Conservation (phyloP, 805 yeast species). For the Kodamaea nitidulidarum region DNA sequence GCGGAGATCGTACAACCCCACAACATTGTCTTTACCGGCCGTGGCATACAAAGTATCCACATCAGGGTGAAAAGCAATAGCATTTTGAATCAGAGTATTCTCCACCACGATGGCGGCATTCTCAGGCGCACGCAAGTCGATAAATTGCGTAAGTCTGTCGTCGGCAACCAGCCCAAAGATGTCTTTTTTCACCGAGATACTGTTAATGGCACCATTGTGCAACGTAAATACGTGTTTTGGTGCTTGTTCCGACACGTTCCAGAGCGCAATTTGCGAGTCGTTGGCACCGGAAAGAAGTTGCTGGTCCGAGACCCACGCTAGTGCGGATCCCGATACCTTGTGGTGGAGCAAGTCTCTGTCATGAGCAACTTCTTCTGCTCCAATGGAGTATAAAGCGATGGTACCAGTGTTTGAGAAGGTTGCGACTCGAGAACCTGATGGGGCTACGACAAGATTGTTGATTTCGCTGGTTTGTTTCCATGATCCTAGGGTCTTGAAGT, state of each 20-base stretch:
- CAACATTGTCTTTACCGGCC: conserved; percentile 73
- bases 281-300: conserved; percentile 60
- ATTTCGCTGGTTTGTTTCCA: conserved; percentile 69
- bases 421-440: conserved; percentile 46
- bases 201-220: conserved; percentile 62
- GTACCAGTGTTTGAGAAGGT: conserved; percentile 53
- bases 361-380: conserved; percentile 3
- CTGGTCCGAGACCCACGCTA: conserved; percentile 58
- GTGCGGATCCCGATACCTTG: conserved; percentile 60
- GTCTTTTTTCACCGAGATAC: conserved; percentile 44
- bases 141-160: conserved; percentile 57
- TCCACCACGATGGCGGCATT: conserved; percentile 43
- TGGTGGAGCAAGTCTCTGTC: conserved; percentile 47
- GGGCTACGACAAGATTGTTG: conserved; percentile 55
- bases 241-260: conserved; percentile 52
- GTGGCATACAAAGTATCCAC: conserved; percentile 59
- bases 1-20: conserved; percentile 72
- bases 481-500: conserved; percentile 40
- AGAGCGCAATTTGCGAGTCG: conserved; percentile 64
- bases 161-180: conserved; percentile 72
- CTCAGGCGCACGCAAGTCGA: conserved; percentile 45
- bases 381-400: conserved; percentile 40
- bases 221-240: conserved; percentile 49
- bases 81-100: conserved; percentile 57
- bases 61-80: conserved; percentile 62